Percentiles rank a stretch among this genome's conserved stretches.
phyloP scores from a whole-genome alignment of 495 filamentous ascomycete genomes.

The Hypoxylon cercidicola region DNA sequence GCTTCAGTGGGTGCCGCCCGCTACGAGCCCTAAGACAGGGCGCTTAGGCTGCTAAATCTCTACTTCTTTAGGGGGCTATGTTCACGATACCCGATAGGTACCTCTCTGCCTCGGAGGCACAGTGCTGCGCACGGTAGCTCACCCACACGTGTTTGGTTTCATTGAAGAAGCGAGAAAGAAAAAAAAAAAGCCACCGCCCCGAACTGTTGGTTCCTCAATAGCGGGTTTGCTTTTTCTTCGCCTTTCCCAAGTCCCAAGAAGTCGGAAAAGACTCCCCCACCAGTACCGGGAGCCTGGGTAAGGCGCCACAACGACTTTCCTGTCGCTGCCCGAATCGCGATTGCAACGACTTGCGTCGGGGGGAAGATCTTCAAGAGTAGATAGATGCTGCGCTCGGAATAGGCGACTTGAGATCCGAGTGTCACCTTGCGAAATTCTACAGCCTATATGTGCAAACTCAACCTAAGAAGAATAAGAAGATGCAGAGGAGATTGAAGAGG shows the following conservation, averaged over 20 bases:
- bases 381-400: conserved; percentile 3
- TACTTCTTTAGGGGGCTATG: no score
- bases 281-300: conserved; percentile 4
- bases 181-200: conserved; percentile 32
- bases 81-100: neutral
- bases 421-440: neutral
- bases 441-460: neutral
- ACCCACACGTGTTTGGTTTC: conserved; percentile 14
- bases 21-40: neutral
- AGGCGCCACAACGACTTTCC: neutral
- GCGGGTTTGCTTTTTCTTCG: conserved; percentile 1
- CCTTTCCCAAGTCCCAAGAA: conserved; percentile 5
- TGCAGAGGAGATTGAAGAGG: no score
- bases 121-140: conserved; percentile 5
- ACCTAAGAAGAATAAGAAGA: neutral
- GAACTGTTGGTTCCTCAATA: conserved; percentile 20
- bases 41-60: conserved; percentile 13
- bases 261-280: neutral
- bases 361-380: neutral
- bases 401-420: neutral
- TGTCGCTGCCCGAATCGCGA: conserved; percentile 6
- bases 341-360: conserved; percentile 3
- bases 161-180: conserved; percentile 14
- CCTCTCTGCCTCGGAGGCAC: neutral
- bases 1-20: conserved; percentile 2